phyloP scores from a whole-genome alignment of 2,329 filamentous ascomycete species.

The Penicillium oxalicum region DNA sequence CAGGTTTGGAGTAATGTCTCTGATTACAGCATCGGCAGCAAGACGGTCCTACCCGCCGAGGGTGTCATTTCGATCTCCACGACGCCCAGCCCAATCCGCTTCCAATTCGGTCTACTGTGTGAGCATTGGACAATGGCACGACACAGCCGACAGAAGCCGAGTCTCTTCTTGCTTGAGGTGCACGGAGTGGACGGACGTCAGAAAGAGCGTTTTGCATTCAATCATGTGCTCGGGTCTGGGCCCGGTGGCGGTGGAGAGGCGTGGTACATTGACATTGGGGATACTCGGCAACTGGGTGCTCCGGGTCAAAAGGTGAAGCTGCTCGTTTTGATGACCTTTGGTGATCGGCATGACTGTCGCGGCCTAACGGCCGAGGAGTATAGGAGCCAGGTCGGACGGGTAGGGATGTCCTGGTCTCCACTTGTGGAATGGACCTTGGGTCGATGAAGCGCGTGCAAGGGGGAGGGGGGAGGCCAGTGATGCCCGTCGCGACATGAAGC shows the following conservation, averaged over 20 bases:
- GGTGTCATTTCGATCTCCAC: conserved; percentile 55
- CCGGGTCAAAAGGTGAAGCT: conserved; percentile 64
- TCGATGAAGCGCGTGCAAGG: conserved; percentile 4
- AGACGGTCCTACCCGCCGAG: conserved; percentile 56
- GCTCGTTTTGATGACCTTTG: conserved; percentile 54
- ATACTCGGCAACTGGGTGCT: conserved; percentile 57
- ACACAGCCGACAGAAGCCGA: conserved; percentile 56
- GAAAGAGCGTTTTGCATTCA: conserved; percentile 63
- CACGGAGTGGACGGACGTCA: conserved; percentile 61
- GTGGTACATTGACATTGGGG: conserved; percentile 72
- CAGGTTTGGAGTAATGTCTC: conserved; percentile 44
- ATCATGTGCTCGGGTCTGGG: conserved; percentile 39
- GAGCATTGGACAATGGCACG: conserved; percentile 71
- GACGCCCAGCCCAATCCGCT: conserved; percentile 57
- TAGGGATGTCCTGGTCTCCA: conserved; percentile 46
- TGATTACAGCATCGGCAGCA: conserved; percentile 48
- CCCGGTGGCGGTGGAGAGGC: conserved; percentile 63
- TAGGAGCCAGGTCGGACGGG: conserved; percentile 42
- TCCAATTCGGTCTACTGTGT: conserved; percentile 74
- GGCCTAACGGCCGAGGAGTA: conserved; percentile 49
- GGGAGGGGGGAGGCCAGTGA: too few species aligned
- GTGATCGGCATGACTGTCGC: conserved; percentile 46
- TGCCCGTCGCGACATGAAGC: too few species aligned
- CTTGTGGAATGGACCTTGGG: conserved; percentile 53
- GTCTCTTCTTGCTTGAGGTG: conserved; percentile 63